phyloP scores from a whole-genome alignment of 2,329 filamentous ascomycete genomes.

The Lecanicillium sp. region DNA sequence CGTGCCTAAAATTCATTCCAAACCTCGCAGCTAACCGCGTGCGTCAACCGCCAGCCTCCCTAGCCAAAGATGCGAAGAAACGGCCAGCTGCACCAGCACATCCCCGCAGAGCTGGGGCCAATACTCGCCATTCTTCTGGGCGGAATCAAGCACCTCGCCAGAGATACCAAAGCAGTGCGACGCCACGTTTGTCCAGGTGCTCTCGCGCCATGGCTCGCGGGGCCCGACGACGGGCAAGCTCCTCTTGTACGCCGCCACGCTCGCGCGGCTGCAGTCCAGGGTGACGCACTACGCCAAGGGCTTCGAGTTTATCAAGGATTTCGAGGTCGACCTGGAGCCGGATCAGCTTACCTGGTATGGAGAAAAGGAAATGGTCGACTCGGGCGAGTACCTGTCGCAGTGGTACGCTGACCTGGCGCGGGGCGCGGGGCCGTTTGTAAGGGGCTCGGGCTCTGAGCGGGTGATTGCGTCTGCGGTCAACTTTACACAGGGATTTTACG shows the following conservation, averaged over 20 bases:
- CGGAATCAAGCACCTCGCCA: constrained; percentile 56
- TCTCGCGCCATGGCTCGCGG: constrained; percentile 79
- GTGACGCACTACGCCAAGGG: constrained; percentile 50
- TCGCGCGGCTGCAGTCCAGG: constrained; percentile 56
- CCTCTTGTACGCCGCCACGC: constrained; percentile 50
- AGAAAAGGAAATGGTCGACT: constrained; percentile 61
- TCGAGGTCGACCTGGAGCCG: constrained; percentile 61
- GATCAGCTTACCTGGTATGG: constrained; percentile 64
- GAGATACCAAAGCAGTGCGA: constrained; percentile 59
- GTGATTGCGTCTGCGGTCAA: constrained; percentile 68
- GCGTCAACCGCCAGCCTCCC: too few species aligned
- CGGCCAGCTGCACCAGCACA: constrained; percentile 42
- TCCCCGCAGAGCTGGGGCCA: constrained; percentile 73
- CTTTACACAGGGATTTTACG: constrained; percentile 68
- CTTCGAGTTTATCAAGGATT: constrained; percentile 64
- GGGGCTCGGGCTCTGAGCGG: constrained; percentile 61
- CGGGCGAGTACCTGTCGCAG: constrained; percentile 66
- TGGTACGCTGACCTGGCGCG: constrained; percentile 60
- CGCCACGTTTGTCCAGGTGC: constrained; percentile 70
- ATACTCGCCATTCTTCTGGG: constrained; percentile 77
- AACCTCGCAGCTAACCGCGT: too few species aligned
- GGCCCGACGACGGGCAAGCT: constrained; percentile 69
- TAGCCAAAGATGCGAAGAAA: constrained; percentile 15
- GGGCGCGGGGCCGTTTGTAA: constrained; percentile 57
- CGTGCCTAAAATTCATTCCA: background rate